phyloP scores from a whole-genome alignment of 768 basidiomycete genomes.

The Trametes cingulata region DNA sequence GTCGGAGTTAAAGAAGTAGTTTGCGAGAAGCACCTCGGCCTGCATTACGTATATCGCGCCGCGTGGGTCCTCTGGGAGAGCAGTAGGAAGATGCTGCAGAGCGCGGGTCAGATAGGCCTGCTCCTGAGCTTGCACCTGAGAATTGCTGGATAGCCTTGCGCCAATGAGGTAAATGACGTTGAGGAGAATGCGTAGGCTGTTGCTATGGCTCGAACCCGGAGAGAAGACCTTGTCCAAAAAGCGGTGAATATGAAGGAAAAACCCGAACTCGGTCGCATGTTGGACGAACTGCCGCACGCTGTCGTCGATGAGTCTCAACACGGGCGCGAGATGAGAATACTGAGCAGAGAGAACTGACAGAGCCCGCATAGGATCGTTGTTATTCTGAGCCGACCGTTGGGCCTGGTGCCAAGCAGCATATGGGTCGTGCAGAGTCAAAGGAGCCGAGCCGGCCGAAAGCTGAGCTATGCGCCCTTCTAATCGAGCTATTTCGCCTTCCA shows the following conservation, averaged over 20 bases:
- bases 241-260: constrained; percentile 57
- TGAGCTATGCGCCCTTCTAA: constrained; percentile 53
- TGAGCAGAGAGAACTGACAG: constrained; percentile 14
- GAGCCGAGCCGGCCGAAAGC: constrained; percentile 21
- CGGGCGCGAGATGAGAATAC: background rate
- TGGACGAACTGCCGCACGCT: constrained; percentile 44
- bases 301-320: constrained; percentile 6
- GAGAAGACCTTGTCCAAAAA: constrained; percentile 37
- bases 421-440: constrained; percentile 30
- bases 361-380: constrained; percentile 14
- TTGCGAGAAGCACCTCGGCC: constrained; percentile 57
- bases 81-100: constrained; percentile 50
- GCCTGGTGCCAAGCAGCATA: constrained; percentile 22
- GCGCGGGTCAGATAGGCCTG: constrained; percentile 49
- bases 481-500: constrained; percentile 60
- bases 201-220: constrained; percentile 31
- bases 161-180: constrained; percentile 40
- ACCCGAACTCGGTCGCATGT: constrained; percentile 59
- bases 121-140: constrained; percentile 30
- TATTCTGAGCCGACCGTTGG: constrained; percentile 8
- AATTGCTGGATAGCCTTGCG: constrained; percentile 29
- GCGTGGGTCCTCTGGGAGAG: constrained; percentile 34
- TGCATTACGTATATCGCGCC: constrained; percentile 37
- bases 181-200: constrained; percentile 44
- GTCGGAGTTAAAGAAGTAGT: constrained; percentile 64